A percentile compares a stretch with the other conserved stretches of the same genome.
Conservation (phyloP, 768 basidiomycete species). For the Russula ochroleuca region DNA sequence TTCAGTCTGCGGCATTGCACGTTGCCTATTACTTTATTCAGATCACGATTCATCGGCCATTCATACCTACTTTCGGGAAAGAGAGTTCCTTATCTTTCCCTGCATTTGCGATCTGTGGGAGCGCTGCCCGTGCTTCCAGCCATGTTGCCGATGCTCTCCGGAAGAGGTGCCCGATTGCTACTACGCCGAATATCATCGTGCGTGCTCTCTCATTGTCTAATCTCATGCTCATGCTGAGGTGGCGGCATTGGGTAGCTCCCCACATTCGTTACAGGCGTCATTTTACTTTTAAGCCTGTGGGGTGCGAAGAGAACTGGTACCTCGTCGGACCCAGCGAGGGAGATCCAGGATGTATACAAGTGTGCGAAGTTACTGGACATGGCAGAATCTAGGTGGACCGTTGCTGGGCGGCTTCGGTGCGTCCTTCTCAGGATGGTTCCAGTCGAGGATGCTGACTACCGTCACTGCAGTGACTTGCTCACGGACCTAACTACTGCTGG, state of each 20-base stretch:
- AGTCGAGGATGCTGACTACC: not conserved
- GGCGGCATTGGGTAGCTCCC: conserved; percentile 29
- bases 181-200: conserved; percentile 22
- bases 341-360: conserved; percentile 49
- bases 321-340: conserved; percentile 39
- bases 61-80: conserved; percentile 40
- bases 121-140: conserved; percentile 46
- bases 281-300: conserved; percentile 56
- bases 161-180: conserved; percentile 28
- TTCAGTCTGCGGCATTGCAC: conserved; percentile 40
- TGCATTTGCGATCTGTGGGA: conserved; percentile 50
- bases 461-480: conserved; percentile 19
- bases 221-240: conserved; percentile 13
- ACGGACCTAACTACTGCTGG: conserved; percentile 15
- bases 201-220: not conserved
- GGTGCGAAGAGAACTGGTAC: conserved; percentile 44
- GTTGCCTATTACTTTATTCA: conserved; percentile 41
- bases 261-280: conserved; percentile 47
- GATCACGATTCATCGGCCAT: conserved; percentile 49
- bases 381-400: conserved; percentile 25
- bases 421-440: not conserved
- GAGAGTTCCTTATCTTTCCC: conserved; percentile 38
- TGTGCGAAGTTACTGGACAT: conserved; percentile 38
- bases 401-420: conserved; percentile 26
- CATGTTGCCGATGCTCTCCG: conserved; percentile 40